These are phyloP conservation scores for Calocybe cyanea DNA, from an alignment of 768 basidiomycete genomes.

Conservation along the genomic window DNA sequence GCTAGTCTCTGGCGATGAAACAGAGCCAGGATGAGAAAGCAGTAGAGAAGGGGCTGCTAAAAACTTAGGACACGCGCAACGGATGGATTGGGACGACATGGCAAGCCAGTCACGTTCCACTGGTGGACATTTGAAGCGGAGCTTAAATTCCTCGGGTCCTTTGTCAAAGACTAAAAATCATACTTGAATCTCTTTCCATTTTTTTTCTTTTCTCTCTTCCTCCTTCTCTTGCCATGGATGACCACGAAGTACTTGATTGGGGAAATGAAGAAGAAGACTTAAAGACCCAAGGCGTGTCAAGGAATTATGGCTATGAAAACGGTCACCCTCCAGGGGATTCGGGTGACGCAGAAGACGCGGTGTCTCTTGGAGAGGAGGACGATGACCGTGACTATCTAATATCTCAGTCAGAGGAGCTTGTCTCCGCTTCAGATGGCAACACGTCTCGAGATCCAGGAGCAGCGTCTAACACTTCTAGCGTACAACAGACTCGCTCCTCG, in stretches of 20 bases:
- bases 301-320: constrained; percentile 19
- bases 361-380: constrained; percentile 72
- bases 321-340: constrained; percentile 31
- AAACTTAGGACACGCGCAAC: background rate
- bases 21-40: constrained; percentile 29
- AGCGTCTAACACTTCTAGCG: constrained; percentile 5
- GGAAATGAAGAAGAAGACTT: constrained; percentile 42
- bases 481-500: constrained; percentile 3
- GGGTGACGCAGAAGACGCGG: constrained; percentile 53
- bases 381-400: constrained; percentile 56
- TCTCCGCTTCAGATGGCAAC: background rate
- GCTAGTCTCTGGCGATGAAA: constrained; percentile 31
- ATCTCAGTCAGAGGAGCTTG: constrained; percentile 19
- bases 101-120: constrained; percentile 15
- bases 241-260: constrained; percentile 72
- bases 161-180: too few species aligned
- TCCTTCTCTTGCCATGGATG: constrained; percentile 45
- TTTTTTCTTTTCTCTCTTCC: constrained; percentile 14
- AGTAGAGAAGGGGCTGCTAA: background rate
- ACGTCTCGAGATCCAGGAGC: constrained; percentile 1
- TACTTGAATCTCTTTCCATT: too few species aligned
- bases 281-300: constrained; percentile 19
- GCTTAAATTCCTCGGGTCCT: constrained; percentile 10
- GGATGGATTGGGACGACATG: constrained; percentile 7
- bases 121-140: constrained; percentile 15